Conservation (phyloP, 306 rosid genomes). For the peach (Prunus persica) region Prunus_persica_NCBIv2 NC_034014.1:22186501-22187000, state of each 20-base stretch:
- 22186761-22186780: conserved; percentile 2
- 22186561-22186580: neutral
- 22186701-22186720: neutral
- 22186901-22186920: neutral
- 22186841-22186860: neutral
- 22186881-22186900: neutral
- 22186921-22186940: neutral
- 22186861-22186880: neutral
- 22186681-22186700: neutral
- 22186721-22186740: neutral
- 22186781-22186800: neutral
- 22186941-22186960: neutral
- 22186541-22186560: neutral
- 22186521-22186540: conserved; percentile 1
- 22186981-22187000: neutral
- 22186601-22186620: conserved; percentile 1
- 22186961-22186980: neutral
- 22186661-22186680: conserved; percentile 1
- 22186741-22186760: neutral
- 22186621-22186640: conserved; percentile 8
- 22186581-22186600: neutral
- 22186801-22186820: neutral
- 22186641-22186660: neutral
- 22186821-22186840: neutral
- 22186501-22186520: neutral